These are phyloP conservation scores for Podospora conica DNA, from an alignment of 495 filamentous ascomycete species.

Conservation along the genomic window DNA sequence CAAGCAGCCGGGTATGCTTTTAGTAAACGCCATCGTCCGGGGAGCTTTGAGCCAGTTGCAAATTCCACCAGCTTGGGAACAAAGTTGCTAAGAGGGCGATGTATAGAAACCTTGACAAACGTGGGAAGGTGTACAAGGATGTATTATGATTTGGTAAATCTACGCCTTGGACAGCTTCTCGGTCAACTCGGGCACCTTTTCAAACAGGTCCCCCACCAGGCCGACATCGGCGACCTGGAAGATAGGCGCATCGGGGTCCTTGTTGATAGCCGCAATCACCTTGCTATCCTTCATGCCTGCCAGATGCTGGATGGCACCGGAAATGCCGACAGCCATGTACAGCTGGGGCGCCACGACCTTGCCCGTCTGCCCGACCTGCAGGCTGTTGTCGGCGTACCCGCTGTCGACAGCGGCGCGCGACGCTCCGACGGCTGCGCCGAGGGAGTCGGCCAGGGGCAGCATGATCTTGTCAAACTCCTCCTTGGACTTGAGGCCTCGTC, in stretches of 20 bases:
- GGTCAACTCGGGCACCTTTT: slow-evolving; percentile 91
- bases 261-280: slow-evolving; percentile 98
- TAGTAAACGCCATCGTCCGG: background rate
- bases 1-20: background rate
- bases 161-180: slow-evolving; percentile 77
- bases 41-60: background rate
- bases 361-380: slow-evolving; percentile 96
- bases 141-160: background rate
- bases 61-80: background rate
- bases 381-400: slow-evolving; percentile 97
- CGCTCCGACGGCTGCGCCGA: slow-evolving; percentile 91
- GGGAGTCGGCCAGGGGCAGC: slow-evolving; percentile 79
- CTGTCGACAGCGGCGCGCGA: slow-evolving; percentile 94
- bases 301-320: slow-evolving; percentile 94
- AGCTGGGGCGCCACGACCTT: slow-evolving; percentile 97
- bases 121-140: background rate
- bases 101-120: background rate
- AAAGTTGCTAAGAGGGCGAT: background rate
- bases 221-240: slow-evolving; percentile 98
- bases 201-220: slow-evolving; percentile 89
- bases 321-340: slow-evolving; percentile 93
- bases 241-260: slow-evolving; percentile 93
- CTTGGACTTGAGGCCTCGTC: slow-evolving; percentile 92
- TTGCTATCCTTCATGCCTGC: slow-evolving; percentile 99
- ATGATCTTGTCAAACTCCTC: slow-evolving; percentile 93